phyloP scores from a whole-genome alignment of 176 grass and related monocot species.

The Saccharum spontaneum region DNA sequence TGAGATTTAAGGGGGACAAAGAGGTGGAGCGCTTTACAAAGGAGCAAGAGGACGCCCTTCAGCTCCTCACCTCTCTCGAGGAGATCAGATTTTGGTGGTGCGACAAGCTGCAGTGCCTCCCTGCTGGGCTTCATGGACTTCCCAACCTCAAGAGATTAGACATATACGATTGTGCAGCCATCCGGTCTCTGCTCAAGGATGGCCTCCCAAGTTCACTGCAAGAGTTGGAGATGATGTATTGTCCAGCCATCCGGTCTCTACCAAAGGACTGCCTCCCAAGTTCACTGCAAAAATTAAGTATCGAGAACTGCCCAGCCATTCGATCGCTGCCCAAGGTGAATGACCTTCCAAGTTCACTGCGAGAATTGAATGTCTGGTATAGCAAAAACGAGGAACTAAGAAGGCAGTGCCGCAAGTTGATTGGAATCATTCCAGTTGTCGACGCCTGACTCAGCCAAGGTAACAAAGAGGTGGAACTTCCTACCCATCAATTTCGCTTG shows the following conservation, averaged over 20 bases:
- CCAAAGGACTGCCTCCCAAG: not conserved
- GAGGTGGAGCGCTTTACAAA: too few species aligned
- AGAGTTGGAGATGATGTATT: fast-evolving
- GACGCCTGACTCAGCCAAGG: not conserved
- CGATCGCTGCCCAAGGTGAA: not conserved
- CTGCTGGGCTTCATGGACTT: too few species aligned
- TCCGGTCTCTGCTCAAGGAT: too few species aligned
- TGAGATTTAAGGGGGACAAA: too few species aligned
- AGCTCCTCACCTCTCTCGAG: too few species aligned
- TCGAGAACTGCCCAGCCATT: fast-evolving
- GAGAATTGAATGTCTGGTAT: fast-evolving
- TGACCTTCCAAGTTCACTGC: not conserved
- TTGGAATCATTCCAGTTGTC: constrained; percentile 20
- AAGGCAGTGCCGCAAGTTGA: constrained; percentile 17
- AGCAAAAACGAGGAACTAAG: not conserved
- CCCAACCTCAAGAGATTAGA: too few species aligned
- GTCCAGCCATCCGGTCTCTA: not conserved
- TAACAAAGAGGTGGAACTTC: not conserved
- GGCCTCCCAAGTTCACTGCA: not conserved
- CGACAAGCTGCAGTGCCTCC: too few species aligned
- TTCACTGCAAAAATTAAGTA: not conserved
- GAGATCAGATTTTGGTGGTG: too few species aligned
- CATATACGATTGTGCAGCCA: too few species aligned
- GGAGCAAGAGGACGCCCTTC: too few species aligned
- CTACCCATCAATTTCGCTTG: not conserved